These are phyloP conservation scores for Durusdinium trenchii DNA, from an alignment of 73 alveolate species.

Conservation along the genomic window DNA sequence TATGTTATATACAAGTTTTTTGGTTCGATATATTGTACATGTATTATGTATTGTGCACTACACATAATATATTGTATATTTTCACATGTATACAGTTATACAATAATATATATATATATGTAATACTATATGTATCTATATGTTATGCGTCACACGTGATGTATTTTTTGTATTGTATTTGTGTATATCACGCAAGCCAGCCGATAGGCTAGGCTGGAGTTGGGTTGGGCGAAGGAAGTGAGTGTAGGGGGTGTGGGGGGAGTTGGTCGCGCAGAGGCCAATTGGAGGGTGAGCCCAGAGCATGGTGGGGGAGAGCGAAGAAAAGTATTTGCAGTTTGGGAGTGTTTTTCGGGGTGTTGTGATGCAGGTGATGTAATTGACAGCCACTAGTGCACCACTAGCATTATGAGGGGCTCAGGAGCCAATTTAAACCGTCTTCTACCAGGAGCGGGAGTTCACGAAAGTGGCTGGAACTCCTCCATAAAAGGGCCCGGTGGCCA, in stretches of 20 bases:
- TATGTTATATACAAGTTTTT: background rate
- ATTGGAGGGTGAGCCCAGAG: background rate
- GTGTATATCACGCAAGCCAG: conserved; percentile 3
- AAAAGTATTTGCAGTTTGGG: too few relatives aligned
- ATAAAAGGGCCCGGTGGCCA: too few relatives aligned
- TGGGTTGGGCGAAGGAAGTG: background rate
- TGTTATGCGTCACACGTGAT: background rate
- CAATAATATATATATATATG: too few relatives aligned
- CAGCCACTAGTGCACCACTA: too few relatives aligned
- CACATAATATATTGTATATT: background rate
- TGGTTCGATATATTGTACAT: background rate
- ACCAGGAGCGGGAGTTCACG: too few relatives aligned
- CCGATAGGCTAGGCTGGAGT: background rate
- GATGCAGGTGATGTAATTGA: too few relatives aligned
- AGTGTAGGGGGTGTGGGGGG: background rate
- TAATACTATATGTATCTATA: too few relatives aligned
- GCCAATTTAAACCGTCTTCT: too few relatives aligned
- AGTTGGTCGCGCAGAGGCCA: background rate
- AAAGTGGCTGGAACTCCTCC: too few relatives aligned
- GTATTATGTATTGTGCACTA: background rate
- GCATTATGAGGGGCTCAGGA: too few relatives aligned
- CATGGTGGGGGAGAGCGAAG: background rate
- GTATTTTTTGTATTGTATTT: conserved; percentile 10
- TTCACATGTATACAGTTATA: background rate
- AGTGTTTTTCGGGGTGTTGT: too few relatives aligned